Percentiles rank a stretch among this genome's conserved stretches.
Evolutionary conservation across 805 yeast genomes (phyloP).

Genomic region (Candida boleticola): DNA sequence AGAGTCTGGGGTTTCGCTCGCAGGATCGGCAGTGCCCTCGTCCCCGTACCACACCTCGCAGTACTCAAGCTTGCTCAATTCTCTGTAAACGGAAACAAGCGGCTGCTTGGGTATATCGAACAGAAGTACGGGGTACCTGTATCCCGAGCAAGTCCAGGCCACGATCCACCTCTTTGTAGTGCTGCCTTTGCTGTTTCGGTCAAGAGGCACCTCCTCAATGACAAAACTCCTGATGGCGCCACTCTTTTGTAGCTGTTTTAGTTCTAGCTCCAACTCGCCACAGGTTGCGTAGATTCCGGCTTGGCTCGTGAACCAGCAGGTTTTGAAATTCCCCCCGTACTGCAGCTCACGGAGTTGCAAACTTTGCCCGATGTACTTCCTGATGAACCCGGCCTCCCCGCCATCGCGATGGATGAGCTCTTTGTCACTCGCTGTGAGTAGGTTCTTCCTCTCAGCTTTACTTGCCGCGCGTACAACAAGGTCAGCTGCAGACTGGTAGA

Average conservation of each 20-base stretch:
- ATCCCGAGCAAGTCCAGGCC: slow-evolving; percentile 13
- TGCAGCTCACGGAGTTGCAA: background rate
- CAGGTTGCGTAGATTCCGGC: slow-evolving; percentile 15
- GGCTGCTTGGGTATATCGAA: background rate
- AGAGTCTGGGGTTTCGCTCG: too few relatives aligned
- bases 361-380: slow-evolving; percentile 12
- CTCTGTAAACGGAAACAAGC: background rate
- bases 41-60: background rate
- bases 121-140: background rate
- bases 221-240: slow-evolving; percentile 3
- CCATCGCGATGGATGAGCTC: slow-evolving; percentile 14
- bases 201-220: slow-evolving; percentile 6
- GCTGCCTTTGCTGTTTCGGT: slow-evolving; percentile 1
- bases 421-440: slow-evolving; percentile 7
- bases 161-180: slow-evolving; percentile 18
- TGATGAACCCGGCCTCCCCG: slow-evolving; percentile 17
- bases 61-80: background rate
- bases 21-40: too few relatives aligned
- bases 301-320: slow-evolving; percentile 19
- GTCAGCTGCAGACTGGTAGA: slow-evolving; percentile 12
- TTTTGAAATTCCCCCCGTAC: too few relatives aligned
- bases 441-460: slow-evolving; percentile 9
- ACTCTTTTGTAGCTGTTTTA: background rate
- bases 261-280: slow-evolving; percentile 3
- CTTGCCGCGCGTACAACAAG: slow-evolving; percentile 4